Evolutionary conservation across 2,329 filamentous ascomycete species (phyloP).

Genomic region (Rhynchosporium graminicola): DNA sequence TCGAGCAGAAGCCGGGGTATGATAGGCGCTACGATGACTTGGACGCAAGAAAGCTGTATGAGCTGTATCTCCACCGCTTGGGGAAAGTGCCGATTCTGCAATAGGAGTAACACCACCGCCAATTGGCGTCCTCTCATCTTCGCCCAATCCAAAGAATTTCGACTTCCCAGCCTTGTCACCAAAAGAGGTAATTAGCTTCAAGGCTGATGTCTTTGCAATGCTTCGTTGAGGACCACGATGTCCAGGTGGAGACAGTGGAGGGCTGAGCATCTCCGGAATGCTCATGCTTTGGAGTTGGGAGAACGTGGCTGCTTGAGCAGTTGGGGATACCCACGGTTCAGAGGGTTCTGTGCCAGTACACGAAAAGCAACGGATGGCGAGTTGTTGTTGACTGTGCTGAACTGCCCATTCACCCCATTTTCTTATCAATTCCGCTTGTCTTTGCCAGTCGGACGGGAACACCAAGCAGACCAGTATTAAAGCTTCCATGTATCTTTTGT

Average conservation of each 20-base stretch:
- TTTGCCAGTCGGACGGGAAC: conserved; percentile 85
- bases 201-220: conserved; percentile 76
- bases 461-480: conserved; percentile 82
- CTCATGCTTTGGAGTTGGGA: conserved; percentile 58
- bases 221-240: conserved; percentile 59
- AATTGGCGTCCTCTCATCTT: conserved; percentile 70
- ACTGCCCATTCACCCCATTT: conserved; percentile 96
- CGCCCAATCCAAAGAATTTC: conserved; percentile 60
- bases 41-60: conserved; percentile 68
- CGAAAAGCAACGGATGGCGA: conserved; percentile 90
- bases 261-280: conserved; percentile 65
- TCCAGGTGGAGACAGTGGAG: conserved; percentile 73
- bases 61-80: conserved; percentile 63
- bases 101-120: conserved; percentile 86
- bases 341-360: conserved; percentile 84
- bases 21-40: conserved; percentile 66
- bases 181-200: conserved; percentile 93
- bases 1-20: conserved; percentile 67
- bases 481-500: conserved; percentile 89
- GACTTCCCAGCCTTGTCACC: conserved; percentile 62
- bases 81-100: conserved; percentile 74
- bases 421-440: conserved; percentile 81
- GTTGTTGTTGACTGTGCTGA: conserved; percentile 80
- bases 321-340: conserved; percentile 86
- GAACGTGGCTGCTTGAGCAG: conserved; percentile 63